phyloP scores from a whole-genome alignment of 306 rosid genomes.

The Rubus idaeus region DNA sequence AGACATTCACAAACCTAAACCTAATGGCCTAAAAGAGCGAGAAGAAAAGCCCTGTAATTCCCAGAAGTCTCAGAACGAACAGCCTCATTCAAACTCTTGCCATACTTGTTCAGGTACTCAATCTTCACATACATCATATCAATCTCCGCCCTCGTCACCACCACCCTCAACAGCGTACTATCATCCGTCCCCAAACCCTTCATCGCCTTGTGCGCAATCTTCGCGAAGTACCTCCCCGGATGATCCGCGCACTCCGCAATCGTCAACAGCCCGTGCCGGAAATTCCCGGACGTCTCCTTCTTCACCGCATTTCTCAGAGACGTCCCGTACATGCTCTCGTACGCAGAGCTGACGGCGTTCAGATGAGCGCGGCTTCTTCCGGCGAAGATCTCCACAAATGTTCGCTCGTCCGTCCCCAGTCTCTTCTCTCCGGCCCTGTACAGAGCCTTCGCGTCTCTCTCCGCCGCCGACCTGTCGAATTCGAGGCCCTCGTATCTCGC shows the following conservation, averaged over 20 bases:
- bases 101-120: slow-evolving; percentile 66
- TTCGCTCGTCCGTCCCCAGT: slow-evolving; percentile 40
- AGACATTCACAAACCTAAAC: not conserved
- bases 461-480: slow-evolving; percentile 27
- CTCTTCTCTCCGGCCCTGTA: slow-evolving; percentile 44
- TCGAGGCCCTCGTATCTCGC: slow-evolving; percentile 60
- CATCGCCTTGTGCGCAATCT: slow-evolving; percentile 70
- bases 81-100: slow-evolving; percentile 57
- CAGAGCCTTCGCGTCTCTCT: slow-evolving; percentile 36
- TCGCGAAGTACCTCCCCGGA: slow-evolving; percentile 72
- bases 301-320: slow-evolving; percentile 65
- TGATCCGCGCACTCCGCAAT: slow-evolving; percentile 62
- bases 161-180: slow-evolving; percentile 52
- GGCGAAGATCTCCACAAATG: slow-evolving; percentile 53
- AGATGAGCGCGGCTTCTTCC: slow-evolving; percentile 63
- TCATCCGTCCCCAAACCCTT: slow-evolving; percentile 80
- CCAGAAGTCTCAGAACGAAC: slow-evolving; percentile 86
- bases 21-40: slow-evolving; percentile 59
- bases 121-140: slow-evolving; percentile 76
- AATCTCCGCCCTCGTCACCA: slow-evolving; percentile 73
- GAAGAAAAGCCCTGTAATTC: slow-evolving; percentile 65
- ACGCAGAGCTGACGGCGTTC: slow-evolving; percentile 44
- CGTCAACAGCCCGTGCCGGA: slow-evolving; percentile 61
- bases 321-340: slow-evolving; percentile 50
- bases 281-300: slow-evolving; percentile 72